Evolutionary conservation across 1,284 basidiomycete genomes (phyloP), one percentile per base, ranked within the genome.

Genomic region (Cryptococcus hybrid): DNA sequence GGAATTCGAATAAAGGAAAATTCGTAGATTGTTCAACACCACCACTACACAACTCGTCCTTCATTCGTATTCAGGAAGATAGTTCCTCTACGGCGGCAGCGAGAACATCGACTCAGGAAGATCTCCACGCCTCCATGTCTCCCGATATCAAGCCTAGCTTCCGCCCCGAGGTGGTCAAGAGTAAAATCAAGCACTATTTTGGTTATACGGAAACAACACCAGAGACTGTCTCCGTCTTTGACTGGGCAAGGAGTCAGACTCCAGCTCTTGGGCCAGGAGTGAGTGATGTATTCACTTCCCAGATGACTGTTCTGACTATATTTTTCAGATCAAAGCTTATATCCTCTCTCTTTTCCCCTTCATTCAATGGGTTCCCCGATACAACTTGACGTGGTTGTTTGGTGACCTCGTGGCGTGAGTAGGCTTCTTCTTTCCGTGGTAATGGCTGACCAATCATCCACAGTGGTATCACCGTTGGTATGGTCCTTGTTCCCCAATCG

Each of bases 401-500:
- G 80, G 92, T 50, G 92, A 96, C 78, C 70, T 94, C 36, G 85
- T 96, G 65, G 92, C 92, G 75, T 78, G 54, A 72, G 76, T 73
- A 12, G 2, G 6, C 12, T 37, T 40, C 36, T 50, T 24, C n/a
- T 34, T n/a, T 8, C 24, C 1, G n/a, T 13, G 40, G 18, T 12
- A 13, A 46, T 13, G 5, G 46, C 61, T 63, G 52, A 64, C 48
- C 3, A 40, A 42, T 37, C 34, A 39, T 48, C 9, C 8, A 15
- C 59, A 78, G 76, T 54, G 80, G 92, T 55, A 78, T 95, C 48
- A 96, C 92, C 0, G 91, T 95, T 60, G 92, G 92, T 42, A 86
- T 93, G 66, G 92, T 96, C 5, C 81, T 93, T 34, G 90, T 95
- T 7, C 92, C 92, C 0, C 92, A 96, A 61, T 77, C 76, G 7